phyloP scores from a whole-genome alignment of 2,329 filamentous ascomycete species.

The Anisogramma anomala region DNA sequence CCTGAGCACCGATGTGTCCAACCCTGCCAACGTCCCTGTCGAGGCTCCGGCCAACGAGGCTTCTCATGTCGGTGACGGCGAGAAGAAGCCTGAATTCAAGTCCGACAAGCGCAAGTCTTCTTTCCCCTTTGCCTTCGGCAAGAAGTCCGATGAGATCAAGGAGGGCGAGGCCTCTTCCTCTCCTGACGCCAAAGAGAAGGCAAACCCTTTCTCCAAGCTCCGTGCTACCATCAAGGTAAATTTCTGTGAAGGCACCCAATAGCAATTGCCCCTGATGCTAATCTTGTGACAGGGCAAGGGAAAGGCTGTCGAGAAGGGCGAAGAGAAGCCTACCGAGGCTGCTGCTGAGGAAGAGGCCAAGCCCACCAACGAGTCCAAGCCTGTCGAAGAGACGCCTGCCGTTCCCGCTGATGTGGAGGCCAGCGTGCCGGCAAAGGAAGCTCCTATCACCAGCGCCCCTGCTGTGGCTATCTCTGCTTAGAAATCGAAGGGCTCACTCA shows the following conservation, averaged over 20 bases:
- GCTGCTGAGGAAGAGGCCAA: slow-evolving; percentile 22
- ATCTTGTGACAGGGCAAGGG: slow-evolving; percentile 20
- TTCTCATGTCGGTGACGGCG: slow-evolving; percentile 34
- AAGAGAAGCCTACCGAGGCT: slow-evolving; percentile 26
- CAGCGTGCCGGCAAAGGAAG: slow-evolving; percentile 20
- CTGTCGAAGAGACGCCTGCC: slow-evolving; percentile 23
- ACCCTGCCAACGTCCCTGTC: slow-evolving; percentile 33
- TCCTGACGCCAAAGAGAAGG: slow-evolving; percentile 41
- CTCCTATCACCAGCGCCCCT: slow-evolving; percentile 32
- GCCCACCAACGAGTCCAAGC: slow-evolving; percentile 21
- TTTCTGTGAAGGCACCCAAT: too few relatives aligned
- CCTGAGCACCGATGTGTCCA: slow-evolving; percentile 42
- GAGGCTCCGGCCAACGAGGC: slow-evolving; percentile 37
- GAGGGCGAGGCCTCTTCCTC: slow-evolving; percentile 38
- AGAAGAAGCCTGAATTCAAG: slow-evolving; percentile 54
- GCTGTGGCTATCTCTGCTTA: slow-evolving; percentile 42
- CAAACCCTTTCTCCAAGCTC: slow-evolving; percentile 49
- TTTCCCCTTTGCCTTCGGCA: slow-evolving; percentile 60
- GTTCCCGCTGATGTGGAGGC: slow-evolving; percentile 21
- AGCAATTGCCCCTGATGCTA: too few relatives aligned
- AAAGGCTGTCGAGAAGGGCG: slow-evolving; percentile 28
- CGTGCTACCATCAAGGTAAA: slow-evolving; percentile 40
- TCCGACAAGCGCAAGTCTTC: slow-evolving; percentile 72
- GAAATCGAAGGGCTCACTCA: slow-evolving; percentile 15
- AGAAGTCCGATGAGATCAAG: slow-evolving; percentile 56